Base-by-base conservation (phyloP, 1,284 basidiomycete genomes). In the Leccinum discolor region DNA sequence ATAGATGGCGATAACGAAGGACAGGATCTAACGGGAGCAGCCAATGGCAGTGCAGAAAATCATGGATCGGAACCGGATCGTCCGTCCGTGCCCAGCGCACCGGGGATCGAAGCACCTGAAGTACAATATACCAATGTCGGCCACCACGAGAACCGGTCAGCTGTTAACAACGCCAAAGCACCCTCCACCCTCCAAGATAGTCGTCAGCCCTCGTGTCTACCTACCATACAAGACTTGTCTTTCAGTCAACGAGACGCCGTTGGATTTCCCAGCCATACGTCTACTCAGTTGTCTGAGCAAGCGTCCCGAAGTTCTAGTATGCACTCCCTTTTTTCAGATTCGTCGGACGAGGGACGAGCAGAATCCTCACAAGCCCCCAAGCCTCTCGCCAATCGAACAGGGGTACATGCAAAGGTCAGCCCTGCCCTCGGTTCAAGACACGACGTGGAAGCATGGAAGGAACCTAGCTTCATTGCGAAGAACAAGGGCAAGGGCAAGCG, bases 271-370 rank as follows among this genome's bases (percentile, higher is more conserved):
- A 11, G 26, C 11, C 47, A 40, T 10, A 7, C 12, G 12, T 40
- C 57, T 26, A 32, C 29, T 35, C 66, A 5, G 23, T 16, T 52
- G 12, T 16, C 26, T 16, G 59, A 64, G 12, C 14, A 59, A 11
- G 61, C 6, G 29, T 72, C 72, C 6, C 64, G 4, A 44, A 62
- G 59, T 44, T 63, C 72, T n/a, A n/a, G n/a, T n/a, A 68, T 76
- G 71, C 62, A 72, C 58, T 75, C 74, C 2, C 74, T 75, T 35
- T 75, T 77, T 59, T 75, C 76, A 4, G 66, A 23, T 18, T 50
- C 60, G 7, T 32, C 60, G 16, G 63, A 61, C 40, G 64, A 62
- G 12, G 68, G 59, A 14, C 59, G 18, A 40, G 18, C 16, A 26
- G 12, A 12, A 26, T 44, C 50, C 42, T 58, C 68, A 3, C 62